These are phyloP conservation scores for Lizanozyma gosingica DNA, from an alignment of 1,139 yeast species.

Conservation along the genomic window DNA sequence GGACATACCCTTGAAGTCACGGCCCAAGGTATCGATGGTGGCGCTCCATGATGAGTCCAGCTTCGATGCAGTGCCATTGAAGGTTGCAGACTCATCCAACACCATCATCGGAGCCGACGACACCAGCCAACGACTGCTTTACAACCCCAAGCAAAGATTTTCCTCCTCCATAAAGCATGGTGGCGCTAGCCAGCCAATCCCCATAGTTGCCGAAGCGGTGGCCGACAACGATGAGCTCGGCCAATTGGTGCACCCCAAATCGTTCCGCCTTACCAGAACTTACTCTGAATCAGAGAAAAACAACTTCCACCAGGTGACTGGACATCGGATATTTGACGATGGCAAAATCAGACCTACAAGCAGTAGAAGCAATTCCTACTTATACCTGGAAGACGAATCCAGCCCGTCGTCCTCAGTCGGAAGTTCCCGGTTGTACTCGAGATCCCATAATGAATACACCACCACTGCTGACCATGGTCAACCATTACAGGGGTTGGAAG, in stretches of 20 bases:
- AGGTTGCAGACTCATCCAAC: background rate
- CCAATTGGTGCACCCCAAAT: background rate
- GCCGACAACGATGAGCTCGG: constrained; percentile 11
- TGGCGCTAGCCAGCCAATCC: constrained; percentile 1
- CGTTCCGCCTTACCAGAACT: constrained; percentile 26
- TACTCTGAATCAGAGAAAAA: constrained; percentile 50
- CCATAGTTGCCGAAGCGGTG: constrained; percentile 1
- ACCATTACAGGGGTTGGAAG: constrained; percentile 43
- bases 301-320: constrained; percentile 43
- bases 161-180: no score
- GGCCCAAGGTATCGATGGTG: constrained; percentile 34
- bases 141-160: background rate
- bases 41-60: constrained; percentile 22
- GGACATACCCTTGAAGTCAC: constrained; percentile 38
- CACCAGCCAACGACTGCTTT: constrained; percentile 2
- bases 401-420: constrained; percentile 1
- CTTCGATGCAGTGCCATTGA: constrained; percentile 8
- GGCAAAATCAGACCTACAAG: constrained; percentile 33
- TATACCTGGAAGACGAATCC: background rate
- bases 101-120: background rate
- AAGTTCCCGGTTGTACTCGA: constrained; percentile 17
- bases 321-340: constrained; percentile 42
- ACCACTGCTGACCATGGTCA: constrained; percentile 8
- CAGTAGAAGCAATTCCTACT: background rate
- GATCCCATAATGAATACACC: constrained; percentile 21